phyloP scores from a whole-genome alignment of 306 rosid species.

The Echinosophora koreensis region DNA sequence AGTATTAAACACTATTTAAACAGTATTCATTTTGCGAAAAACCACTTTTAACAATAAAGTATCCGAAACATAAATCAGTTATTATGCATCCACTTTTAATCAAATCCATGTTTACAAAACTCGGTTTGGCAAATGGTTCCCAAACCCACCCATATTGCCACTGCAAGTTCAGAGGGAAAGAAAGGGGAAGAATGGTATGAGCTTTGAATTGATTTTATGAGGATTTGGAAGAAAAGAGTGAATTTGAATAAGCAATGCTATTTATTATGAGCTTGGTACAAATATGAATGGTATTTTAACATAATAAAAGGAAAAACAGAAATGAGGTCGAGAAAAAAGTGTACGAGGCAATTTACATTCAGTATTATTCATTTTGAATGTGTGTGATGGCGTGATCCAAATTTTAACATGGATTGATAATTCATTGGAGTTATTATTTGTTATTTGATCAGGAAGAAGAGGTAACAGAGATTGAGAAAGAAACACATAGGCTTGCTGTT shows the following conservation, averaged over 20 bases:
- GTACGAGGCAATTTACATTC: not conserved
- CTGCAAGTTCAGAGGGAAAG: not conserved
- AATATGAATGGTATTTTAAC: too few relatives aligned
- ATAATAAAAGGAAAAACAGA: not conserved
- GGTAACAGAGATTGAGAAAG: conserved; percentile 66
- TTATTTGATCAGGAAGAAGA: conserved; percentile 60
- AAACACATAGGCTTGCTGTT: conserved; percentile 79
- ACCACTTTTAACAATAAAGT: too few relatives aligned
- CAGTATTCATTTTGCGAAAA: too few relatives aligned
- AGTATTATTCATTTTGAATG: not conserved
- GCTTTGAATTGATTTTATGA: not conserved
- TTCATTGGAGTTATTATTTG: conserved; percentile 15
- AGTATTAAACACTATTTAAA: too few relatives aligned
- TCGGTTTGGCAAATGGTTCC: too few relatives aligned
- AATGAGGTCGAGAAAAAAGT: not conserved
- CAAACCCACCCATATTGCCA: not conserved
- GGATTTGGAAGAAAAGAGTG: not conserved
- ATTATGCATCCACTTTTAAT: too few relatives aligned
- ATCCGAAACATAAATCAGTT: too few relatives aligned
- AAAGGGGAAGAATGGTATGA: not conserved
- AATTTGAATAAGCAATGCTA: not conserved
- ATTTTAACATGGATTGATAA: not conserved
- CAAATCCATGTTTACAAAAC: too few relatives aligned
- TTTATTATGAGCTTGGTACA: not conserved
- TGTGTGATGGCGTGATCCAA: not conserved